Evolutionary conservation across 208 protist genomes (phyloP).

Genomic region (Acanthamoeba quina): DNA sequence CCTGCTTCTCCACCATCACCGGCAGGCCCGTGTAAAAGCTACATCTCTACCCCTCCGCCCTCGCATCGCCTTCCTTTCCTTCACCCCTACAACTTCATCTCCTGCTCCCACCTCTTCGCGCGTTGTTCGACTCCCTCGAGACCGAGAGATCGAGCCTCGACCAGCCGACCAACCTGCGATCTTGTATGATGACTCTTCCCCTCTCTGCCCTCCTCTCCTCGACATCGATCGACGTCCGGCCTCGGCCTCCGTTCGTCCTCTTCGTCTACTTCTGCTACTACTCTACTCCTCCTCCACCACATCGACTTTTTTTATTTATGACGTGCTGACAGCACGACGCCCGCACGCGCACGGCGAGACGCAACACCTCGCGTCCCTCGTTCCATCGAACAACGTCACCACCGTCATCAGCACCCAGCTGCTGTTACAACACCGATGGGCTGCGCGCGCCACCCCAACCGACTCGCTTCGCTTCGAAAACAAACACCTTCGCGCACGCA

Average conservation of each 20-base stretch:
- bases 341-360: neutral
- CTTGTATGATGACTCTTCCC: slow-evolving; percentile 33
- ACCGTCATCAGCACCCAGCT: too few species aligned
- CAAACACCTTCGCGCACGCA: too few species aligned
- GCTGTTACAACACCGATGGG: too few species aligned
- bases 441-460: too few species aligned
- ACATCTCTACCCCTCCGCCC: neutral
- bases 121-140: too few species aligned
- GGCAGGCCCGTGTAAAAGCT: slow-evolving; percentile 7
- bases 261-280: too few species aligned
- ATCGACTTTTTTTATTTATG: neutral
- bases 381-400: too few species aligned
- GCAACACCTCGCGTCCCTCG: neutral
- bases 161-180: neutral
- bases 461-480: too few species aligned
- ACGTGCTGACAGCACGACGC: too few species aligned
- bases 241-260: neutral
- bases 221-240: neutral
- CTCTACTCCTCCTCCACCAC: neutral
- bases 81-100: neutral
- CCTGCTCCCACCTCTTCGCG: too few species aligned
- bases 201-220: neutral
- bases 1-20: slow-evolving; percentile 15
- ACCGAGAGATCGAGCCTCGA: too few species aligned
- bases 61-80: neutral